phyloP scores from a whole-genome alignment of 257 asterid genomes.

The Leonotis leonurus region DNA sequence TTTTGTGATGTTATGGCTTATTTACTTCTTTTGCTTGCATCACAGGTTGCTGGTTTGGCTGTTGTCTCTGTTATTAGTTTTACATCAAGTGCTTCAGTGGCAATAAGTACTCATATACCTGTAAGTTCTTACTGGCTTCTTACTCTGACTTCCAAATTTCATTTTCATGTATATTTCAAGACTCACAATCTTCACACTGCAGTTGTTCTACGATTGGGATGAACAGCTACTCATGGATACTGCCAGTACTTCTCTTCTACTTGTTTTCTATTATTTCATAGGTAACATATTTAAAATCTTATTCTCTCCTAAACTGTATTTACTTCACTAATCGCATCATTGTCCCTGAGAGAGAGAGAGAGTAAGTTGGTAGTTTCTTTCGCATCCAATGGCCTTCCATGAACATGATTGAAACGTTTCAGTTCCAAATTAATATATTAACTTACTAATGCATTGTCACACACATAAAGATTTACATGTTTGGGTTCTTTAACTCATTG shows the following conservation, averaged over 20 bases:
- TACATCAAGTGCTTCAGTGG: slow-evolving; percentile 65
- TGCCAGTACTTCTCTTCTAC: slow-evolving; percentile 51
- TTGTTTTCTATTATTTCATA: slow-evolving; percentile 64
- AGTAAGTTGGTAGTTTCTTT: too few relatives aligned
- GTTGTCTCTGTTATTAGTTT: slow-evolving; percentile 79
- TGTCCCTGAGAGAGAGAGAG: too few relatives aligned
- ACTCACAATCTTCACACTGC: slow-evolving; percentile 25
- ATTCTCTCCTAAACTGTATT: neutral
- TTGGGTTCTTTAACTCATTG: neutral
- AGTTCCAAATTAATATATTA: too few relatives aligned
- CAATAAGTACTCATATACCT: slow-evolving; percentile 64
- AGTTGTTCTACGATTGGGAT: slow-evolving; percentile 73
- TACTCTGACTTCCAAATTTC: slow-evolving; percentile 2
- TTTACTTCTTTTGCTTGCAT: neutral
- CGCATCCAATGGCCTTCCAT: too few relatives aligned
- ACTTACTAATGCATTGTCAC: neutral
- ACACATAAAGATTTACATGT: too few relatives aligned
- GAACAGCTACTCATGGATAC: slow-evolving; percentile 34
- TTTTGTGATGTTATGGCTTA: neutral
- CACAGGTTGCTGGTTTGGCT: slow-evolving; percentile 89
- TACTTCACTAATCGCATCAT: too few relatives aligned
- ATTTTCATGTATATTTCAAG: neutral
- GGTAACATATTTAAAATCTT: slow-evolving; percentile 32
- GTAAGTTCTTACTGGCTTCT: slow-evolving; percentile 38
- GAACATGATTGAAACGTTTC: too few relatives aligned